Percentiles rank a stretch among this genome's conserved stretches.
phyloP scores from a whole-genome alignment of 202 grass and related monocot genomes.

The Hordeum pubiflorum region DNA sequence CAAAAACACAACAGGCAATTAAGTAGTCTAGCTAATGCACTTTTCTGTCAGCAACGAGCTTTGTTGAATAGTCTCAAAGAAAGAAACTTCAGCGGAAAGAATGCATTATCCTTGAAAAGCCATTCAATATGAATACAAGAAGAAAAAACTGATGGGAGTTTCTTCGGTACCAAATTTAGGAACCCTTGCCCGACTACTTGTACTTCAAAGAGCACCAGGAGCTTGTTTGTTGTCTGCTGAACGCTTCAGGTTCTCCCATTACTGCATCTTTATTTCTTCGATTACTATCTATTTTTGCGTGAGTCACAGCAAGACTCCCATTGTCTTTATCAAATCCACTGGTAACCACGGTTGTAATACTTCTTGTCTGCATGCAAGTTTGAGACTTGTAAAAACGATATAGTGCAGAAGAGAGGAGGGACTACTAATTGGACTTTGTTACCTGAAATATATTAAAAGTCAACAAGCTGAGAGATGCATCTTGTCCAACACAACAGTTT shows the following conservation, averaged over 20 bases:
- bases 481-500: not conserved
- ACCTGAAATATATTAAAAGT: not conserved
- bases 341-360: not conserved
- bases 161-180: not conserved
- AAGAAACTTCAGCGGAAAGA: not conserved
- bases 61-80: not conserved
- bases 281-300: not conserved
- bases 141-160: slow-evolving; percentile 8
- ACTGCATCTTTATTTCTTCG: not conserved
- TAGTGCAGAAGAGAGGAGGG: not conserved
- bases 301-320: not conserved
- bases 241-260: not conserved
- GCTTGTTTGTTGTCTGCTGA: not conserved
- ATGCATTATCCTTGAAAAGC: not conserved
- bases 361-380: not conserved
- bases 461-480: slow-evolving; percentile 1
- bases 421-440: not conserved
- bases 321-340: slow-evolving; percentile 8
- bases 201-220: not conserved
- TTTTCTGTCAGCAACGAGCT: not conserved
- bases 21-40: not conserved
- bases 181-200: not conserved
- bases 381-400: not conserved
- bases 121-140: not conserved
- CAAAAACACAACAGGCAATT: not conserved